phyloP scores from a whole-genome alignment of 257 asterid genomes.

The Penstemon newberryi region DNA sequence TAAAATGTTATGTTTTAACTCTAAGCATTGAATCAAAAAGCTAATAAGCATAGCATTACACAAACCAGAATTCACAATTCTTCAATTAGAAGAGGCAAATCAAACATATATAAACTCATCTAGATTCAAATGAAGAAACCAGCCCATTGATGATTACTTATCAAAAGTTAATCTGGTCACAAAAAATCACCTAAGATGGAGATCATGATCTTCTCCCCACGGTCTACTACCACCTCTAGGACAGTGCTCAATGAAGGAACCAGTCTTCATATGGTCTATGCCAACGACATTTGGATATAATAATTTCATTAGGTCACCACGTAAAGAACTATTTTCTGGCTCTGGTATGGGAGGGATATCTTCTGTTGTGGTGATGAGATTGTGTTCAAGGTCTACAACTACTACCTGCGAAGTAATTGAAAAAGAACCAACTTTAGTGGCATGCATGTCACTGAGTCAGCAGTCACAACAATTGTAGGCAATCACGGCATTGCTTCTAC shows the following conservation, averaged over 20 bases:
- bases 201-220: slow-evolving; percentile 86
- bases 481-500: not conserved
- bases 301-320: slow-evolving; percentile 68
- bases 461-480: slow-evolving; percentile 1
- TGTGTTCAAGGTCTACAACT: slow-evolving; percentile 91
- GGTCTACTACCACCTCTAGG: slow-evolving; percentile 58
- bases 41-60: slow-evolving; percentile 2
- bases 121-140: slow-evolving; percentile 21
- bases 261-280: slow-evolving; percentile 77
- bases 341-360: slow-evolving; percentile 94
- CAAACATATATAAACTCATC: not conserved
- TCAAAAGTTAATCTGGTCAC: slow-evolving; percentile 24
- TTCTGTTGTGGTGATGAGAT: slow-evolving; percentile 83
- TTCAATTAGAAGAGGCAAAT: not conserved
- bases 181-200: slow-evolving; percentile 75
- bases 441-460: slow-evolving; percentile 14
- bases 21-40: slow-evolving; percentile 9
- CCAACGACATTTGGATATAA: slow-evolving; percentile 82
- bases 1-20: not conserved
- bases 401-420: slow-evolving; percentile 67
- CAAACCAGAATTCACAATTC: slow-evolving; percentile 17
- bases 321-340: slow-evolving; percentile 82
- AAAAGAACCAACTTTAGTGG: slow-evolving; percentile 23
- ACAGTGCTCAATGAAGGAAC: slow-evolving; percentile 46
- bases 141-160: slow-evolving; percentile 20